These are phyloP conservation scores for Aspergillus japonicus DNA, from an alignment of 2,329 filamentous ascomycete genomes.

Conservation along the genomic window DNA sequence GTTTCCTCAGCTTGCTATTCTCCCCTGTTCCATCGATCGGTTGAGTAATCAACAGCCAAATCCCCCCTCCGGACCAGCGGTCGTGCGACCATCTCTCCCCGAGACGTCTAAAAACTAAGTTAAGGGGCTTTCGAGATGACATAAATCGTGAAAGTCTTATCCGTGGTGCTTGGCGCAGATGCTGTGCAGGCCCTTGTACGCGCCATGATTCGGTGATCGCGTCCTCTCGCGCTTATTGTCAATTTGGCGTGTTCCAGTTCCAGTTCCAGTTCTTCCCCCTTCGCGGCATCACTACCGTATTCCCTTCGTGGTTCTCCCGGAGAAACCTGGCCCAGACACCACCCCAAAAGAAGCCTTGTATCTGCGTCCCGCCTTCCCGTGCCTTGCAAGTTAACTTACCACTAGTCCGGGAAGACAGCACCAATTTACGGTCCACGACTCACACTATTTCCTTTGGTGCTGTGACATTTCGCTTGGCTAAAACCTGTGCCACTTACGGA, in stretches of 20 bases:
- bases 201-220: constrained; percentile 31
- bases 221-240: constrained; percentile 26
- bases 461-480: constrained; percentile 11
- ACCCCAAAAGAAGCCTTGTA: constrained; percentile 3
- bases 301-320: constrained; percentile 13
- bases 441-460: constrained; percentile 7
- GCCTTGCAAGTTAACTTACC: constrained; percentile 5
- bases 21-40: not conserved
- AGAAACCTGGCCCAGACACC: constrained; percentile 16
- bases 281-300: not conserved
- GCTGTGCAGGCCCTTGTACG: constrained; percentile 21
- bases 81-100: constrained; percentile 17
- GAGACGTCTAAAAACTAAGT: not conserved
- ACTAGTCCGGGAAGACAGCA: constrained; percentile 7
- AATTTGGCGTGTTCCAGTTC: constrained; percentile 22
- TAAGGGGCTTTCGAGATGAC: constrained; percentile 17
- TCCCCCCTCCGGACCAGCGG: constrained; percentile 16
- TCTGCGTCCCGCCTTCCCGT: constrained; percentile 4
- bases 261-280: not conserved
- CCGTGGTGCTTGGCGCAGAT: constrained; percentile 25
- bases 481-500: constrained; percentile 3
- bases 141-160: constrained; percentile 19
- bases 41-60: too few relatives aligned
- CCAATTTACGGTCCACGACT: not conserved
- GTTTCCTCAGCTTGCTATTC: constrained; percentile 1